Base-by-base conservation (phyloP, 805 yeast genomes). In the Candida incommunis region DNA sequence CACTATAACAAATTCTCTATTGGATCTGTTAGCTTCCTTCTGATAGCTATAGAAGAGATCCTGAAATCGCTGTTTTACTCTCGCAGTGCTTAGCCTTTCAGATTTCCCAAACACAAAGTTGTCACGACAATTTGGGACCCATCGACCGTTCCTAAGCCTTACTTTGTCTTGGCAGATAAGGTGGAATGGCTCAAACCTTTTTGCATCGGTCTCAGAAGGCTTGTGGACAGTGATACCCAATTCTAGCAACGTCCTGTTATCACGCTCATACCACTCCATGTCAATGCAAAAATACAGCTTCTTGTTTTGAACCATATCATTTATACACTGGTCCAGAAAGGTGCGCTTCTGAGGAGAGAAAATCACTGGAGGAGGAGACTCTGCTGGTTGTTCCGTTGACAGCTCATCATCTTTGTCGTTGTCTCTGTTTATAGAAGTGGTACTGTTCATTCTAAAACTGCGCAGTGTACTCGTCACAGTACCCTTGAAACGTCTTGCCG, bases 1-100 rank as follows among this genome's bases (percentile, higher is more conserved):
- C 3, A 49, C 52, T 20, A 49, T 23, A 11, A 45, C 45, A 11
- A 41, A n/a, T 16, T 31, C n/a, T n/a, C 11, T 9, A 11, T 18
- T 18, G 7, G 18, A 11, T 31, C 18, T 13, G 13, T 31, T 18
- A 13, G 37, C 37, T 5, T 16, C 18, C 5, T 9, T 7, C 13
- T 9, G 9, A 11, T 18, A 31, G 18, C 9, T 16, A 9, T 31
- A 11, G n/a, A 31, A 31, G 18, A 31, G 20, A 31, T 31, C 18
- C 5, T 5, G 7, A 31, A 31, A 31, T 9, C 7, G 18, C 20
- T 9, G 37, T 16, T 31, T 31, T 5, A 31, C 37, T 4, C 20
- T 16, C 13, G 11, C 18, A 5, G 37, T 31, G 7, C 18, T 5
- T 9, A 31, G 37, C 37, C n/a, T 7, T 11, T 5, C 20, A 16